These are phyloP conservation scores for Candida namnaoensis DNA, from an alignment of 805 yeast genomes.

Conservation along the genomic window DNA sequence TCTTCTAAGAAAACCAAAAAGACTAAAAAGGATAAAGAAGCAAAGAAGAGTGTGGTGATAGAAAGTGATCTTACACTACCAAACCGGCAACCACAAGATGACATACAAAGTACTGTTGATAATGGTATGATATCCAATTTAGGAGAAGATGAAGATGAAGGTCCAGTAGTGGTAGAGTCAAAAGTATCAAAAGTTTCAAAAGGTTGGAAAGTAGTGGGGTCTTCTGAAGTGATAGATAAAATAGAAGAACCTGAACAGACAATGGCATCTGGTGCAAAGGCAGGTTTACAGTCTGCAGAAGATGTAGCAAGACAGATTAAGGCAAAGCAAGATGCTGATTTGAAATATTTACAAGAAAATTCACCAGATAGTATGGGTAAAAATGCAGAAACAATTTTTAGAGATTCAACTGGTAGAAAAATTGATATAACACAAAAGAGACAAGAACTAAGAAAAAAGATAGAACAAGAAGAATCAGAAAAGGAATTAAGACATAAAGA, in stretches of 20 bases:
- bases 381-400: constrained; percentile 33
- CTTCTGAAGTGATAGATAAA: constrained; percentile 5
- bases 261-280: constrained; percentile 24
- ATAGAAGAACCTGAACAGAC: constrained; percentile 1
- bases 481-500: constrained; percentile 19
- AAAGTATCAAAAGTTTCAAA: constrained; percentile 5
- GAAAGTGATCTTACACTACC: constrained; percentile 1
- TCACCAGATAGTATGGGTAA: constrained; percentile 5
- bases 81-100: not conserved
- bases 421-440: constrained; percentile 29
- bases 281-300: constrained; percentile 40
- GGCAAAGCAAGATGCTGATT: constrained; percentile 19
- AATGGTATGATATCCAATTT: not conserved
- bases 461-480: constrained; percentile 18
- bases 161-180: constrained; percentile 4
- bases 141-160: constrained; percentile 12
- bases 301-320: constrained; percentile 29
- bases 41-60: constrained; percentile 1
- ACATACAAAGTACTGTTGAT: constrained; percentile 1
- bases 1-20: constrained; percentile 17
- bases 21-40: constrained; percentile 19
- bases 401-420: constrained; percentile 55
- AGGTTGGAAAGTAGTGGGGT: constrained; percentile 16
- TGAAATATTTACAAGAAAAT: constrained; percentile 6
- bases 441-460: constrained; percentile 18